These are phyloP conservation scores for Solanum pennellii DNA, from an alignment of 257 asterid species.

Conservation along the genomic window DNA sequence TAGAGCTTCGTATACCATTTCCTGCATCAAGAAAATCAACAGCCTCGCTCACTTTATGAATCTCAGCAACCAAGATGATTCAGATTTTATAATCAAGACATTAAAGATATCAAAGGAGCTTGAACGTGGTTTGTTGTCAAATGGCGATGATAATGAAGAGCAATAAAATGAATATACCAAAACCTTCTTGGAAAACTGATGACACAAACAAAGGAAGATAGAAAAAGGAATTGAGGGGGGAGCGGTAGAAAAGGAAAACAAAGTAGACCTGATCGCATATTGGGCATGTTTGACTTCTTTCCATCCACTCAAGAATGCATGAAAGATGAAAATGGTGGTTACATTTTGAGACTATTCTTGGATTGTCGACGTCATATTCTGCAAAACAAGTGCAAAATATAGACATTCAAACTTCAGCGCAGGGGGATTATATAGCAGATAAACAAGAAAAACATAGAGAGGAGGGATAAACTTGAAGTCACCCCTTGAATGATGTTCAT, in stretches of 20 bases:
- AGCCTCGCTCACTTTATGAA: neutral
- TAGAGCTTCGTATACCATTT: slow-evolving; percentile 50
- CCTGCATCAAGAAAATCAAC: slow-evolving; percentile 28
- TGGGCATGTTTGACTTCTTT: slow-evolving; percentile 74
- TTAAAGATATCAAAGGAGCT: neutral
- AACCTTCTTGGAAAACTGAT: neutral
- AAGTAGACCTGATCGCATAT: slow-evolving; percentile 54
- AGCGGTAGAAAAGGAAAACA: neutral
- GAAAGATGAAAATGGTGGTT: slow-evolving; percentile 83
- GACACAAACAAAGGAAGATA: neutral
- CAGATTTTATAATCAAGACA: neutral
- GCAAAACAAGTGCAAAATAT: slow-evolving; percentile 6
- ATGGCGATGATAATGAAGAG: neutral
- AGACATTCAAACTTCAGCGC: neutral
- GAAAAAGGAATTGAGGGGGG: neutral
- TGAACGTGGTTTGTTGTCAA: neutral
- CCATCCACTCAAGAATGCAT: slow-evolving; percentile 82
- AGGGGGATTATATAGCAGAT: neutral
- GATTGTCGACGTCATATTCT: slow-evolving; percentile 61
- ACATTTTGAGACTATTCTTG: slow-evolving; percentile 56
- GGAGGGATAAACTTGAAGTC: neutral
- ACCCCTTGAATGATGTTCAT: neutral
- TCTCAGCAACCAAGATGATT: neutral
- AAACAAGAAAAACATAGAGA: neutral
- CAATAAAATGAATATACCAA: neutral